These are phyloP conservation scores for Stagonosporopsis vannaccii DNA, from an alignment of 2,329 filamentous ascomycete genomes.

Conservation along the genomic window DNA sequence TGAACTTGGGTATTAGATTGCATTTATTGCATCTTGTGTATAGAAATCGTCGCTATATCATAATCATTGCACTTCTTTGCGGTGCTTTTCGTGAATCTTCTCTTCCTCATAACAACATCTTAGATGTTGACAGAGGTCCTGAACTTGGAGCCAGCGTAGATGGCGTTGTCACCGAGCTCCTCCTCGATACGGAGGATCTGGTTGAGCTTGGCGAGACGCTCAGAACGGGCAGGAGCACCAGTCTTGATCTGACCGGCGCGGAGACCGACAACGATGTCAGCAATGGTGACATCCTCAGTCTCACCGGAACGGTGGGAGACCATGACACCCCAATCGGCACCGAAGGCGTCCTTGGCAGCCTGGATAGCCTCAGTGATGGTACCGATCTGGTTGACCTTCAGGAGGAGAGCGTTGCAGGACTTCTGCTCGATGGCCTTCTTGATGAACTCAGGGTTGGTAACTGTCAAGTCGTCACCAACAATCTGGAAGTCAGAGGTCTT, in stretches of 20 bases:
- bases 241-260: slow-evolving; percentile 87
- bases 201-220: slow-evolving; percentile 99
- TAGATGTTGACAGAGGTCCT: slow-evolving; percentile 82
- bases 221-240: slow-evolving; percentile 78
- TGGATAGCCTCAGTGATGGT: slow-evolving; percentile 98
- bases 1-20: slow-evolving; percentile 19
- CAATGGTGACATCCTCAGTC: slow-evolving; percentile 99
- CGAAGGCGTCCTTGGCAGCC: slow-evolving; percentile 96
- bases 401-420: slow-evolving; percentile 95
- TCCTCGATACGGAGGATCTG: slow-evolving; percentile 99
- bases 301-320: slow-evolving; percentile 98
- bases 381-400: slow-evolving; percentile 99
- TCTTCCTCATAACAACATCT: slow-evolving; percentile 4
- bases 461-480: slow-evolving; percentile 97
- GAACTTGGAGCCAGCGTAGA: slow-evolving; percentile 94
- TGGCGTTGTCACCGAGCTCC: slow-evolving; percentile 82
- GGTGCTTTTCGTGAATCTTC: slow-evolving; percentile 14
- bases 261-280: slow-evolving; percentile 96
- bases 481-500: slow-evolving; percentile 99
- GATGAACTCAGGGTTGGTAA: slow-evolving; percentile 98
- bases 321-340: slow-evolving; percentile 98
- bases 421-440: slow-evolving; percentile 99
- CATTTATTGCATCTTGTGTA: slow-evolving; percentile 23
- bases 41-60: slow-evolving; percentile 21
- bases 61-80: slow-evolving; percentile 21